Evolutionary conservation across 306 rosid genomes (phyloP).

Genomic region (Fragaria nilgerrensis): DNA sequence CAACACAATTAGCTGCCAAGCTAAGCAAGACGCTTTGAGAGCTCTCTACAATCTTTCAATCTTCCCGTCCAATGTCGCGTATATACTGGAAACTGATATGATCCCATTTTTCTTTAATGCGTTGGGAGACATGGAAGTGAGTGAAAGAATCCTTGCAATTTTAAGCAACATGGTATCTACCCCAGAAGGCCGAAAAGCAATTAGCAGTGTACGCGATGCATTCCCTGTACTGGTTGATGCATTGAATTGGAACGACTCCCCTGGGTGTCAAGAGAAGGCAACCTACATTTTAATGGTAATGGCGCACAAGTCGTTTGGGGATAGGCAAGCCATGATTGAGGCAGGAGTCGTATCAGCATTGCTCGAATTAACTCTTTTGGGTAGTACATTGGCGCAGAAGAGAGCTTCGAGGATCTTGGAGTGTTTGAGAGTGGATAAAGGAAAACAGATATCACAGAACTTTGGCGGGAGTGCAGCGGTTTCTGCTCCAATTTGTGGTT

Average conservation of each 20-base stretch:
- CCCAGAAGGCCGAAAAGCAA: constrained; percentile 77
- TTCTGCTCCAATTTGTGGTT: constrained; percentile 77
- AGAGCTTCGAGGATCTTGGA: constrained; percentile 92
- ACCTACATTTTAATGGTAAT: constrained; percentile 88
- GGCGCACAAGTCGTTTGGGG: constrained; percentile 87
- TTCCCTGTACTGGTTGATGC: constrained; percentile 63
- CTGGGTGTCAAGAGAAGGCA: constrained; percentile 86
- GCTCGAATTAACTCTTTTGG: constrained; percentile 89
- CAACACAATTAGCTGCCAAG: constrained; percentile 43
- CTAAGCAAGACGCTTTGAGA: constrained; percentile 82
- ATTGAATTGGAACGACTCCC: constrained; percentile 83
- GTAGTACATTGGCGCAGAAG: constrained; percentile 85
- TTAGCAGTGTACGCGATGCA: constrained; percentile 47
- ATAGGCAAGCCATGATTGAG: constrained; percentile 85
- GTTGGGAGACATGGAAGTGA: constrained; percentile 81
- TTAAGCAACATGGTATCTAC: constrained; percentile 66
- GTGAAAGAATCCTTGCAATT: constrained; percentile 70
- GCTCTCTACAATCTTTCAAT: constrained; percentile 91
- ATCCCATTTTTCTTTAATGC: constrained; percentile 49
- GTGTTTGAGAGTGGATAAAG: constrained; percentile 74
- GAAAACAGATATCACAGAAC: constrained; percentile 63
- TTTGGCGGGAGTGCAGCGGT: constrained; percentile 53
- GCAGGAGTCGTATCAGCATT: constrained; percentile 74
- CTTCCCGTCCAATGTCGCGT: constrained; percentile 50
- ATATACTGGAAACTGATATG: constrained; percentile 67